phyloP scores from a whole-genome alignment of 208 protist genomes.

The Leishmania gerbilli region DNA sequence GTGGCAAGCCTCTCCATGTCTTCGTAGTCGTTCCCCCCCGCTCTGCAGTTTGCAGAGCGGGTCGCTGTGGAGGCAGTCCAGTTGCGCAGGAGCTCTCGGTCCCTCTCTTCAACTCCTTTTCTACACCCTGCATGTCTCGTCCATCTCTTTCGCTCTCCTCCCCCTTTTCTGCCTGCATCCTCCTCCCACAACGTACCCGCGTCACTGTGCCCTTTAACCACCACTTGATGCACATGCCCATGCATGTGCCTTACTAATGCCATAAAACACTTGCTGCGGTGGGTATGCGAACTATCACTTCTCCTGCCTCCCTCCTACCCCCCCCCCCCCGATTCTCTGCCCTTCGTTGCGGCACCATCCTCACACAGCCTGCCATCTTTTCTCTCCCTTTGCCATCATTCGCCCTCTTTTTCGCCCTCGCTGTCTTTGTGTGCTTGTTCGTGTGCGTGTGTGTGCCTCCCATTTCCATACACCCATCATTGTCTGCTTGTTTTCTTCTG shows the following conservation, averaged over 20 bases:
- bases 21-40: background rate
- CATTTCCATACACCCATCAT: background rate
- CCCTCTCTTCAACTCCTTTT: background rate
- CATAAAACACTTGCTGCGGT: background rate
- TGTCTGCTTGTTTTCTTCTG: background rate
- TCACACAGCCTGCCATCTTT: background rate
- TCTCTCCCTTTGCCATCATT: conserved; percentile 7
- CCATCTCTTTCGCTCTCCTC: background rate
- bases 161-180: background rate
- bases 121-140: background rate
- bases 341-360: background rate
- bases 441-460: background rate
- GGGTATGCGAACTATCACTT: background rate
- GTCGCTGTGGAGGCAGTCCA: background rate
- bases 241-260: background rate
- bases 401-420: background rate
- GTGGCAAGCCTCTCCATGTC: background rate
- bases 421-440: background rate
- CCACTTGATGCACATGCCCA: background rate
- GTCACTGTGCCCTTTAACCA: background rate
- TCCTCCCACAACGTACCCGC: background rate
- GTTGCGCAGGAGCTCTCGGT: background rate
- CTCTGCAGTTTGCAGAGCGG: background rate
- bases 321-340: background rate
- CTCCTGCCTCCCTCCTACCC: background rate